A percentile compares a stretch with the other conserved stretches of the same genome.
Conservation (phyloP, 768 basidiomycete genomes). For the Termitomyces sp. region DNA sequence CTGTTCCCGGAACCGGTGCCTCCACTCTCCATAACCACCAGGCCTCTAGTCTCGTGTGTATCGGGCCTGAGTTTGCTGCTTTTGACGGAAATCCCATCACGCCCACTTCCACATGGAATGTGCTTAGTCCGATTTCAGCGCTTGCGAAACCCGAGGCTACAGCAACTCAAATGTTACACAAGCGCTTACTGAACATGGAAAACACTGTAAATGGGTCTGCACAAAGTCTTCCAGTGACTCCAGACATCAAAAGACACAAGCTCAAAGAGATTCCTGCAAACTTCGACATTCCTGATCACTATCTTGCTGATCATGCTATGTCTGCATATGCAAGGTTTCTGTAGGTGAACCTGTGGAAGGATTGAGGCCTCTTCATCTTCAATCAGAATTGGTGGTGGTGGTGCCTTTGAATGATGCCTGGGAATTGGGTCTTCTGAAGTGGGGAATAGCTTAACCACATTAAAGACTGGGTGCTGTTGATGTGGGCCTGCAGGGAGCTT, state of each 20-base stretch:
- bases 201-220: too few relatives aligned
- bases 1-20: background rate
- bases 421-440: too few relatives aligned
- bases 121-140: background rate
- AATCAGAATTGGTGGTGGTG: too few relatives aligned
- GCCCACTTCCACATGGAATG: background rate
- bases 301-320: too few relatives aligned
- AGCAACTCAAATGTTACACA: constrained; percentile 28
- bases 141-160: constrained; percentile 23
- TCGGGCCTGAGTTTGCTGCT: background rate
- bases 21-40: background rate
- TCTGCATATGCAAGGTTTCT: background rate
- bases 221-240: background rate
- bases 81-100: background rate
- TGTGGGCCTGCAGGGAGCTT: too few relatives aligned
- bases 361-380: too few relatives aligned
- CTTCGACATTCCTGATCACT: constrained; percentile 16
- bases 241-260: constrained; percentile 22
- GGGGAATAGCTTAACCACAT: too few relatives aligned
- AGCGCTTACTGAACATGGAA: constrained; percentile 28
- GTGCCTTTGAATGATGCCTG: too few relatives aligned
- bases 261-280: constrained; percentile 13
- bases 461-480: too few relatives aligned
- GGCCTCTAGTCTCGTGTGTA: background rate
- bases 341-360: too few relatives aligned